Base-by-base conservation (phyloP, 306 rosid species). In the Amphicarpaea edgeworthii region DNA sequence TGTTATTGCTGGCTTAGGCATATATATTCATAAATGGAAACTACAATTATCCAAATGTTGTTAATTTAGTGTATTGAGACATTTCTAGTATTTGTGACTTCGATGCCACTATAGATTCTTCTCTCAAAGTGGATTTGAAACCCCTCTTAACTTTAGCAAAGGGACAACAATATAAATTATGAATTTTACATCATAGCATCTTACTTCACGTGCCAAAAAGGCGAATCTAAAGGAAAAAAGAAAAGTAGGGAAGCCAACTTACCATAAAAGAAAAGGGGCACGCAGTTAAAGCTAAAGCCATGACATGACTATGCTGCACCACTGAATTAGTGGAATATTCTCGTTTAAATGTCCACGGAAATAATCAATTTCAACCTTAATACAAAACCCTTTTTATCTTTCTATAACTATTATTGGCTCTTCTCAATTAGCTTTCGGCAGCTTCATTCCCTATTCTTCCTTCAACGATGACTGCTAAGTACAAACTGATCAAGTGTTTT, bases 191-290 rank as follows among this genome's bases (percentile, higher is more conserved):
- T 47, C 77, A 59, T 16, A 23, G 30, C 54, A 78, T 60, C 57
- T 49, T 3, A n/a, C 8, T 69, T 61, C 82, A 70, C 77, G 72
- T 78, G 82, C 47, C 60, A 21, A 37, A 70, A 70, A 70, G 30
- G 64, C 41, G 42, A 63, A 49, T 57, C 40, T 20, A 3, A 3
- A 24, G 24, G n/a, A n/a, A 69, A 69, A 78, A 70, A 49, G 65
- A 47, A 61, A 60, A 77, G 70, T 41, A 19, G 41, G 24, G 24
- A 74, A 60, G 46, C 50, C 2, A 5, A 16, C 45, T 3, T 45
- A 15, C 12, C 37, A 26, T 28, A 16, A 26, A 75, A 47, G 50
- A 28, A n/a, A 6, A 12, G 8, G 0, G 49, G 20, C 10, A n/a
- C n/a, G n/a, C n/a, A 50, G 40, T 50, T 38, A 75, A 34, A 75